Base-by-base conservation (phyloP, 305 asterid genomes). In the Fraxinus baroniana region DNA sequence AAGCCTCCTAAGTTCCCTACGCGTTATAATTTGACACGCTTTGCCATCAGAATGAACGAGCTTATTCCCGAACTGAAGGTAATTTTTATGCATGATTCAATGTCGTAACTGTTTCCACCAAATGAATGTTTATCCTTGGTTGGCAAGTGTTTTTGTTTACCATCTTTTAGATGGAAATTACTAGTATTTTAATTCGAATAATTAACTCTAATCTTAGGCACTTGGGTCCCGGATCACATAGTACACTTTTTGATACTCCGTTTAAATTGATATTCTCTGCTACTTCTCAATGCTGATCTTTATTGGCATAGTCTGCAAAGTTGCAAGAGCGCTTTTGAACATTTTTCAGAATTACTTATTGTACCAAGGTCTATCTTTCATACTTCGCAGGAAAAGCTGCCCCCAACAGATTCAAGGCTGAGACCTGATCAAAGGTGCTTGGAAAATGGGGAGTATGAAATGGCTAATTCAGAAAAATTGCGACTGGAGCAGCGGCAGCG, bases 351-450 rank as follows among this genome's bases (percentile, higher is more conserved):
- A 22, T 20, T 18, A 22, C 71, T 60, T 57, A n/a, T 18, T 5
- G 26, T 57, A 37, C 73, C 52, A 39, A 33, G 74, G 70, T 57
- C 37, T 72, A 60, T 68, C 24, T 78, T n/a, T n/a, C 68, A 39
- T 55, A n/a, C 70, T 85, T 73, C 64, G 80, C 92, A 96, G 99
- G 98, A 90, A 80, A 91, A 87, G 90, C 88, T 96, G 75, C 99
- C 99, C 77, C 98, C 98, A 76, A 96, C 98, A 3, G 98, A 96
- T 89, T 96, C 99, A 8, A 91, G 99, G 82, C 87, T 96, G 86
- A 92, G 99, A 82, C 99, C 99, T 30, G 98, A 96, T 83, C 99
- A 96, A 80, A 89, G 97, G 82, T 91, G 95, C 92, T 87, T 96
- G 95, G 99, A 96, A 85, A 92, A 94, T 49, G 99, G 99, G 32